phyloP scores from a whole-genome alignment of 2,329 filamentous ascomycete genomes.

The Bimuria novae-zelandiae region DNA sequence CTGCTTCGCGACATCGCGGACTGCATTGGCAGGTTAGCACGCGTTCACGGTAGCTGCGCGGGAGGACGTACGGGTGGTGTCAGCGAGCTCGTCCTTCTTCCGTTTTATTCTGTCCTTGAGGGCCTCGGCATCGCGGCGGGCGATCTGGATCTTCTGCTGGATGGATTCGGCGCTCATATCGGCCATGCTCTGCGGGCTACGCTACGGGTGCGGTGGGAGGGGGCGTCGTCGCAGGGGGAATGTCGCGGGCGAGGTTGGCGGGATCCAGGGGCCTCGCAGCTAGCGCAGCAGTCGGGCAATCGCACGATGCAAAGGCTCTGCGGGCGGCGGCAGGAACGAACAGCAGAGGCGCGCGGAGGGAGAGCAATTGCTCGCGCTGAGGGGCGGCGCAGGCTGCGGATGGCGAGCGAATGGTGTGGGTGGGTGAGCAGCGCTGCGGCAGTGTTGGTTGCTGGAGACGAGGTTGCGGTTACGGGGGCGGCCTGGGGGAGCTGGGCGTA shows the following conservation, averaged over 20 bases:
- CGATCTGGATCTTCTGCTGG: slow-evolving; percentile 80
- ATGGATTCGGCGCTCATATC: slow-evolving; percentile 57
- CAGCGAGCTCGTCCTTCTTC: slow-evolving; percentile 99
- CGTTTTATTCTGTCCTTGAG: slow-evolving; percentile 99
- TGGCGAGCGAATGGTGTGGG: slow-evolving; percentile 19
- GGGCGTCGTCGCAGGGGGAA: slow-evolving; percentile 14
- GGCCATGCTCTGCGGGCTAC: slow-evolving; percentile 44
- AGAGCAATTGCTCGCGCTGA: slow-evolving; percentile 36
- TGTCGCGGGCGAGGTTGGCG: slow-evolving; percentile 24
- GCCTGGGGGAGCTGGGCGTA: slow-evolving; percentile 25
- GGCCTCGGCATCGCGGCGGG: slow-evolving; percentile 95
- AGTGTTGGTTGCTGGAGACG: slow-evolving; percentile 33
- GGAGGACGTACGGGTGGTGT: slow-evolving; percentile 83
- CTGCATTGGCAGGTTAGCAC: slow-evolving; percentile 55
- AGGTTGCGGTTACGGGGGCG: slow-evolving; percentile 34
- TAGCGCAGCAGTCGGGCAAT: slow-evolving; percentile 32
- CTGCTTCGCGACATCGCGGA: slow-evolving; percentile 89
- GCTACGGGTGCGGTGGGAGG: slow-evolving; percentile 13
- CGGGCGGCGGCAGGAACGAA: slow-evolving; percentile 21
- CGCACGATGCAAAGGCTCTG: slow-evolving; percentile 19
- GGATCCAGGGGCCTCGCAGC: slow-evolving; percentile 42
- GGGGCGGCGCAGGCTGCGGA: slow-evolving; percentile 16
- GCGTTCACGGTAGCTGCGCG: neutral
- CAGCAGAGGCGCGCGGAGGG: slow-evolving; percentile 30
- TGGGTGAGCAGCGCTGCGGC: slow-evolving; percentile 19